A percentile compares a stretch with the other conserved stretches of the same genome.
These are phyloP conservation scores for Ascochyta rabiei DNA, from an alignment of 2,329 filamentous ascomycete species.

Conservation along the genomic window DNA sequence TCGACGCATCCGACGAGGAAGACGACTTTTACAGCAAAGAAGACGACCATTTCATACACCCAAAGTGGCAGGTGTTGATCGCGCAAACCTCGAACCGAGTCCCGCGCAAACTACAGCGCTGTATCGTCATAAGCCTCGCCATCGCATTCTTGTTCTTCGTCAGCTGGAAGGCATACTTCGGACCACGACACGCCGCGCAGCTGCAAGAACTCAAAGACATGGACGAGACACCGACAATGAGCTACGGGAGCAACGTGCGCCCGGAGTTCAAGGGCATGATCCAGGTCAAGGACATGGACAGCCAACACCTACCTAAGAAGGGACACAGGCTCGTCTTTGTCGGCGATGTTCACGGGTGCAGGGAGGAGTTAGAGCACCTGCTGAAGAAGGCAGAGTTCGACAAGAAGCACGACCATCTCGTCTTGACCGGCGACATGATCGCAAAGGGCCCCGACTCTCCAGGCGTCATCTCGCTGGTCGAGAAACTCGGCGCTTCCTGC, in stretches of 20 bases:
- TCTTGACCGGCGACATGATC: slow-evolving; percentile 56
- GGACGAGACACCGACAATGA: slow-evolving; percentile 30
- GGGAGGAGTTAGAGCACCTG: slow-evolving; percentile 63
- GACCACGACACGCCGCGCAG: slow-evolving; percentile 45
- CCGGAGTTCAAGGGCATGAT: slow-evolving; percentile 58
- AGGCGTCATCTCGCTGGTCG: slow-evolving; percentile 77
- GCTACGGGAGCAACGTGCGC: slow-evolving; percentile 56
- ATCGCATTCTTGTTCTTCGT: slow-evolving; percentile 38
- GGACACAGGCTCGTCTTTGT: slow-evolving; percentile 74
- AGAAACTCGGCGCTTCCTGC: slow-evolving; percentile 74
- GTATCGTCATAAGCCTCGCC: slow-evolving; percentile 41
- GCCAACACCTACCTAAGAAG: slow-evolving; percentile 52
- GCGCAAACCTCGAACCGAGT: slow-evolving; percentile 34
- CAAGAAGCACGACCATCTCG: slow-evolving; percentile 57
- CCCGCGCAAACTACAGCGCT: slow-evolving; percentile 45
- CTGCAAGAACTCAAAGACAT: slow-evolving; percentile 45
- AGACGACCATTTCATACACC: slow-evolving; percentile 41
- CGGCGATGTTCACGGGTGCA: slow-evolving; percentile 93
- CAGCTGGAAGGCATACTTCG: slow-evolving; percentile 46
- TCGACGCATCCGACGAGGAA: slow-evolving; percentile 50
- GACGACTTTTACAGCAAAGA: slow-evolving; percentile 45
- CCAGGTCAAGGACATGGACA: slow-evolving; percentile 57
- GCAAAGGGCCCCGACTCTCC: slow-evolving; percentile 84
- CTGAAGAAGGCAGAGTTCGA: slow-evolving; percentile 71
- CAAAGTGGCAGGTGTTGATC: slow-evolving; percentile 40